phyloP scores from a whole-genome alignment of 495 filamentous ascomycete species.

The Pseudevernia furfuracea region DNA sequence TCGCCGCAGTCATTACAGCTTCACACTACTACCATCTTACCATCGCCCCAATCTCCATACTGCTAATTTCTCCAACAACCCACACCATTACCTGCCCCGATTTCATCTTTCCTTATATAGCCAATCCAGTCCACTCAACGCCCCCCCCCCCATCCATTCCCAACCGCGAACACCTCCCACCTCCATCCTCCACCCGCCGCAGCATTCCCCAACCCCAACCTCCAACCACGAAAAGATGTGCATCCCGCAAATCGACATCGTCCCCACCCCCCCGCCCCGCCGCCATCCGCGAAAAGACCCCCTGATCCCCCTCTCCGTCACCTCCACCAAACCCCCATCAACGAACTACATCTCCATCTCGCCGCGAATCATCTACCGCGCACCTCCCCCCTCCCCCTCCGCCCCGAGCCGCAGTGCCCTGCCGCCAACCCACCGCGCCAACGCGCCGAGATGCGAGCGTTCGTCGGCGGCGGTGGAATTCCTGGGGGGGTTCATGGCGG shows the following conservation, averaged over 20 bases:
- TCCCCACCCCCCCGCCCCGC: neutral
- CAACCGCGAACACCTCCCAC: neutral
- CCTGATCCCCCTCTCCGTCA: neutral
- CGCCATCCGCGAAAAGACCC: neutral
- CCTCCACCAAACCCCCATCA: neutral
- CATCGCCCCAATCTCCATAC: neutral
- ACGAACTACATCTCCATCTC: neutral
- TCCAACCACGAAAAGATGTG: neutral
- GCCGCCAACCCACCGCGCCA: neutral
- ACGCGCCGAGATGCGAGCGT: neutral
- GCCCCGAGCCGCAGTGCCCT: neutral
- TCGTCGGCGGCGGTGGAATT: neutral
- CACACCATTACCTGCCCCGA: neutral
- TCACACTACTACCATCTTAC: neutral
- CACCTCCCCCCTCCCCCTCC: neutral
- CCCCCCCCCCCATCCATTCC: neutral
- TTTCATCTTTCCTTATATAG: neutral
- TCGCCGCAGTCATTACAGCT: neutral
- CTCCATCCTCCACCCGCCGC: no score
- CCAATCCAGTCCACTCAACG: neutral
- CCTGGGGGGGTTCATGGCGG: neutral
- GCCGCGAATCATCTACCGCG: neutral
- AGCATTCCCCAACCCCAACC: neutral
- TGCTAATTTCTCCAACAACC: neutral
- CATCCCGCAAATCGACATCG: neutral